phyloP scores from a whole-genome alignment of 148 eudicot genomes.

The Camellia sinensis region DNA sequence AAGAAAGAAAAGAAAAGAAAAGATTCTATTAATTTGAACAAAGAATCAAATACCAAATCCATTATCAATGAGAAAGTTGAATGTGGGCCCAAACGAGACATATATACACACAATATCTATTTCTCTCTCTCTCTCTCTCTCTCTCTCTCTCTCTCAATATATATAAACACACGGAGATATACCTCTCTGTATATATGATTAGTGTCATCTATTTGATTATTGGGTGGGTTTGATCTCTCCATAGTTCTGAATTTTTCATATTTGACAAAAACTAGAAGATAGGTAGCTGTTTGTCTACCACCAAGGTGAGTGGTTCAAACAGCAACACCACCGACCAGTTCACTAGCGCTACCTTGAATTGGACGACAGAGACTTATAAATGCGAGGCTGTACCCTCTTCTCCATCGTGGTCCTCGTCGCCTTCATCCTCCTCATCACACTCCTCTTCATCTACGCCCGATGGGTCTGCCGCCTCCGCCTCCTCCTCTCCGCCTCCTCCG shows the following conservation, averaged over 20 bases:
- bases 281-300: too few relatives aligned
- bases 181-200: too few relatives aligned
- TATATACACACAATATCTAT: too few relatives aligned
- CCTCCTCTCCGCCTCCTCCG: slow-evolving; percentile 13
- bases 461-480: slow-evolving; percentile 48
- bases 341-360: slow-evolving; percentile 72
- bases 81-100: slow-evolving; percentile 83
- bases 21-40: neutral
- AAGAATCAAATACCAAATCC: slow-evolving; percentile 71
- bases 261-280: too few relatives aligned
- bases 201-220: too few relatives aligned
- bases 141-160: too few relatives aligned
- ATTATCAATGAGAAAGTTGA: slow-evolving; percentile 83
- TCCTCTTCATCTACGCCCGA: slow-evolving; percentile 56
- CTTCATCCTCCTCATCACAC: slow-evolving; percentile 42
- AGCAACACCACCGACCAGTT: slow-evolving; percentile 16
- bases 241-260: too few relatives aligned
- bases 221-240: too few relatives aligned
- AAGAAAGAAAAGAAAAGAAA: too few relatives aligned
- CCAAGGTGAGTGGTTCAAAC: too few relatives aligned
- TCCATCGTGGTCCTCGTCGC: slow-evolving; percentile 65
- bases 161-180: too few relatives aligned
- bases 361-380: slow-evolving; percentile 63
- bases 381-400: slow-evolving; percentile 67
- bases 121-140: too few relatives aligned